Percentiles rank a stretch among this genome's conserved stretches.
Conservation (phyloP, 768 basidiomycete species). For the Rhizopogon vinicolor region DNA sequence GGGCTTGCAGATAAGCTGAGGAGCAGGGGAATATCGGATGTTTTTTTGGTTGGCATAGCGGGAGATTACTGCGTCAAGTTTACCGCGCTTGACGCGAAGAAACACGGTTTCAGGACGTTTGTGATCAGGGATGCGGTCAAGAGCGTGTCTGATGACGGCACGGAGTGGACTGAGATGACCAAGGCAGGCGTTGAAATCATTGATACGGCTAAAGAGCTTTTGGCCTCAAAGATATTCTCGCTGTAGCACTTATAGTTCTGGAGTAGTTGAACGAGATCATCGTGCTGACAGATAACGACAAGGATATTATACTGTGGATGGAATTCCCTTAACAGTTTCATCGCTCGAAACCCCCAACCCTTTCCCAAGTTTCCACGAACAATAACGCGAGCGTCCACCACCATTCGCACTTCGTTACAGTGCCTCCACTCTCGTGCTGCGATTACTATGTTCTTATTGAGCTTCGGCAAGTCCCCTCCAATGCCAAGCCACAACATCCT, state of each 20-base stretch:
- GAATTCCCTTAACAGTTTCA: too few relatives aligned
- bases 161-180: constrained; percentile 34
- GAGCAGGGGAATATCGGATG: constrained; percentile 42
- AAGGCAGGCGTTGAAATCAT: constrained; percentile 30
- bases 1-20: constrained; percentile 41
- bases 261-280: neutral
- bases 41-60: constrained; percentile 67
- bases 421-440: too few relatives aligned
- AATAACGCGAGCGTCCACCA: too few relatives aligned
- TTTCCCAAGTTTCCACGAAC: too few relatives aligned
- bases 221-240: neutral
- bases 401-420: too few relatives aligned
- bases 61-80: constrained; percentile 75
- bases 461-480: too few relatives aligned
- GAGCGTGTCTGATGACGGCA: constrained; percentile 30
- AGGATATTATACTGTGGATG: neutral
- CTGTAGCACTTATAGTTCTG: neutral
- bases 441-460: too few relatives aligned
- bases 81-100: constrained; percentile 50
- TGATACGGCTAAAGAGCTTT: constrained; percentile 23
- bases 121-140: constrained; percentile 45
- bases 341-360: too few relatives aligned
- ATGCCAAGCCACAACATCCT: too few relatives aligned
- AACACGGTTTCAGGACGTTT: constrained; percentile 44
- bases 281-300: neutral